phyloP scores from a whole-genome alignment of 2,329 filamentous ascomycete genomes.

The Penicillium sp. region DNA sequence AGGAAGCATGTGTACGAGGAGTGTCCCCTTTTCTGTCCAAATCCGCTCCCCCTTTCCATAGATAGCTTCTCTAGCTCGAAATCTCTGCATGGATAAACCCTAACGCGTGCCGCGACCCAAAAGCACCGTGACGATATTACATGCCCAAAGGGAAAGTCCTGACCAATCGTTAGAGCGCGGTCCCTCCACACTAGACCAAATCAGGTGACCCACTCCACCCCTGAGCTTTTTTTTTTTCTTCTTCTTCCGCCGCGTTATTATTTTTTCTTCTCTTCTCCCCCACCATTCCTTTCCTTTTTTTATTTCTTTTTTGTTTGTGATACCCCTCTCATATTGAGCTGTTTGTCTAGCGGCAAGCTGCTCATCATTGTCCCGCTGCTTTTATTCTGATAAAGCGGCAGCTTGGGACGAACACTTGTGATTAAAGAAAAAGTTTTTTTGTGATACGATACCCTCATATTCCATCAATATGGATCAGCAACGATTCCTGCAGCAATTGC shows the following conservation, averaged over 20 bases:
- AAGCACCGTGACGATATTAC: background rate
- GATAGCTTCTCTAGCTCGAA: background rate
- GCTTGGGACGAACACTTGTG: constrained; percentile 6
- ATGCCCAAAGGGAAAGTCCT: background rate
- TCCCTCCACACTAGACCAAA: constrained; percentile 18
- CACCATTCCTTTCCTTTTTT: constrained; percentile 20
- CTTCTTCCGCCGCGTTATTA: constrained; percentile 3
- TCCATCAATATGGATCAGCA: constrained; percentile 69
- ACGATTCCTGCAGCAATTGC: constrained; percentile 81
- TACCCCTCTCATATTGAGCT: constrained; percentile 29
- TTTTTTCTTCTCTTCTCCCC: constrained; percentile 14
- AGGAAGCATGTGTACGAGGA: background rate
- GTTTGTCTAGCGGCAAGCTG: constrained; percentile 33
- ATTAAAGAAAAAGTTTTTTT: constrained; percentile 7
- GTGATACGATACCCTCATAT: constrained; percentile 5
- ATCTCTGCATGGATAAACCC: background rate
- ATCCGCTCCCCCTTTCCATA: background rate
- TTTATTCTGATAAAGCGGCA: constrained; percentile 7
- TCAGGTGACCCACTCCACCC: constrained; percentile 17
- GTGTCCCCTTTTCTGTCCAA: background rate
- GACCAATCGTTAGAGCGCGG: constrained; percentile 2
- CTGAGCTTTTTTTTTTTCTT: constrained; percentile 21
- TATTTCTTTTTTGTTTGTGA: constrained; percentile 29
- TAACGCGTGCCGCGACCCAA: constrained; percentile 3
- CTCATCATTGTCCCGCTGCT: constrained; percentile 23